Conservation (phyloP, 2,329 filamentous ascomycete species). For the Botrytis elliptica region DNA sequence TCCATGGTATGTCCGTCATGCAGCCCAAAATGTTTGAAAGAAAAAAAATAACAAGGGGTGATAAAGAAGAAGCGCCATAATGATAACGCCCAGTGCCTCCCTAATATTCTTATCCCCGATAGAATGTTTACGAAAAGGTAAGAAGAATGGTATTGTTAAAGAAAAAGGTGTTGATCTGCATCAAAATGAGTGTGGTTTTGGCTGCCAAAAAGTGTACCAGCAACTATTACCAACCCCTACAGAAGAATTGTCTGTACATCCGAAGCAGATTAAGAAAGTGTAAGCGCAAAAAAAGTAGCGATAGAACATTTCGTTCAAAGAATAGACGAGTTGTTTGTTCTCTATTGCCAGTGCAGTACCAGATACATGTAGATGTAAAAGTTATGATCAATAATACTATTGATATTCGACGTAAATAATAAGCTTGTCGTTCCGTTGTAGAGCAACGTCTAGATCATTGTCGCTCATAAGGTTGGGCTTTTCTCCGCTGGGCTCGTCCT, state of each 20-base stretch:
- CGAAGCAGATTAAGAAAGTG: slow-evolving; percentile 38
- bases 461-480: slow-evolving; percentile 75
- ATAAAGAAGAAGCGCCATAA: slow-evolving; percentile 21
- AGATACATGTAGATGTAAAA: neutral
- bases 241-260: slow-evolving; percentile 33
- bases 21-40: slow-evolving; percentile 22
- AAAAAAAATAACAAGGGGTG: slow-evolving; percentile 16
- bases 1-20: slow-evolving; percentile 33
- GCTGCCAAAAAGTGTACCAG: slow-evolving; percentile 21
- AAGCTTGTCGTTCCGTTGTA: slow-evolving; percentile 84
- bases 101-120: slow-evolving; percentile 28
- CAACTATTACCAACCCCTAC: slow-evolving; percentile 32
- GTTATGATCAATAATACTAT: slow-evolving; percentile 23
- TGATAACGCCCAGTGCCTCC: slow-evolving; percentile 28
- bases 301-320: slow-evolving; percentile 17
- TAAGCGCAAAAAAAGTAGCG: slow-evolving; percentile 22
- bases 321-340: slow-evolving; percentile 2
- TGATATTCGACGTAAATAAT: slow-evolving; percentile 65
- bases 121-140: slow-evolving; percentile 26
- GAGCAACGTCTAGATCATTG: slow-evolving; percentile 74
- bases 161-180: slow-evolving; percentile 21
- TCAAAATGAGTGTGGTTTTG: slow-evolving; percentile 32
- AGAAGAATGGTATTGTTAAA: slow-evolving; percentile 17
- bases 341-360: slow-evolving; percentile 20
- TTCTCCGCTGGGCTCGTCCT: slow-evolving; percentile 69